These are phyloP conservation scores for Penicillium goetzii DNA, from an alignment of 495 filamentous ascomycete genomes.

Conservation along the genomic window DNA sequence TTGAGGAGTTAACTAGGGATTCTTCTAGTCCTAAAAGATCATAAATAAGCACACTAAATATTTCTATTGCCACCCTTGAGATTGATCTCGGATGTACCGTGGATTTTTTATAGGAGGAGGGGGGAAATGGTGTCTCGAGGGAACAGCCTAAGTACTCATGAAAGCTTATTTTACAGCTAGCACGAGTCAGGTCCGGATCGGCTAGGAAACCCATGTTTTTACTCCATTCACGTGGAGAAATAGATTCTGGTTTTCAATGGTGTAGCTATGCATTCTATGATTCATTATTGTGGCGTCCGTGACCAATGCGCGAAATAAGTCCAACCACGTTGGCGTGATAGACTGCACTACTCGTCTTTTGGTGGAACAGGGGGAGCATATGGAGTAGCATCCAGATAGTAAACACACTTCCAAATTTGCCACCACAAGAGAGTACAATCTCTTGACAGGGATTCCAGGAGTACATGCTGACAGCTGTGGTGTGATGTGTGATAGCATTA, in stretches of 20 bases:
- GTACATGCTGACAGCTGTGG: neutral
- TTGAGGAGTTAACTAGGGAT: neutral
- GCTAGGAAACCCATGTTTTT: neutral
- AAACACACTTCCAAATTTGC: neutral
- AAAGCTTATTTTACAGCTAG: neutral
- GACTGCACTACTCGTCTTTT: neutral
- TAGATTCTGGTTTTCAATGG: neutral
- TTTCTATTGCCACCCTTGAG: neutral
- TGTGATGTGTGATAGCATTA: neutral
- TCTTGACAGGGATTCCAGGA: neutral
- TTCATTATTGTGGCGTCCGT: constrained; percentile 1
- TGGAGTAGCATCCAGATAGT: neutral
- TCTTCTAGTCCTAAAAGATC: neutral
- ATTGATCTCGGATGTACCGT: neutral
- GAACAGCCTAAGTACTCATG: neutral
- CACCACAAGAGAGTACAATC: neutral
- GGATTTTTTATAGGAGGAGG: neutral
- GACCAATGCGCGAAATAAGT: constrained; percentile 6
- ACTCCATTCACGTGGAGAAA: neutral
- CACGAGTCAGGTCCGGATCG: neutral
- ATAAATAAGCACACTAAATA: constrained; percentile 8
- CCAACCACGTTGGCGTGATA: neutral
- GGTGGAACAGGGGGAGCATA: neutral
- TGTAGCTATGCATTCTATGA: neutral
- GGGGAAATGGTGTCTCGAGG: neutral